These are phyloP conservation scores for Closterium sp. DNA, from an alignment of 139 green algal genomes.

Conservation along the genomic window DNA sequence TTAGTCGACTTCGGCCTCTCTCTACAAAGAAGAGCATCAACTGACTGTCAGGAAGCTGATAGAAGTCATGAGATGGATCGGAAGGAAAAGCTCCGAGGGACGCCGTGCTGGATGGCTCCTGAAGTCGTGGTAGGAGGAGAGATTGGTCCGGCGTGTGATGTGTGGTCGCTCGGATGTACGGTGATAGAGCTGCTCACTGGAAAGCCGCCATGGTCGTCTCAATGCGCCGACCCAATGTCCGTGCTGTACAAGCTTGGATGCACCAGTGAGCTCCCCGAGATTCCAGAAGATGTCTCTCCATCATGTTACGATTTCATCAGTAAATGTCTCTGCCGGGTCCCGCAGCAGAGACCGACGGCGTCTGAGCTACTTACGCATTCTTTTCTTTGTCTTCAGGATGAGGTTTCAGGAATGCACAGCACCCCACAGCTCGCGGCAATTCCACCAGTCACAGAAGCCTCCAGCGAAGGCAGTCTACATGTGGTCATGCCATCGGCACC, in stretches of 20 bases:
- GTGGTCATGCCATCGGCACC: neutral
- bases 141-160: conserved; percentile 67
- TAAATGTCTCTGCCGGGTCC: conserved; percentile 75
- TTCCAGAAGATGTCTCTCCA: conserved; percentile 62
- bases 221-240: conserved; percentile 63
- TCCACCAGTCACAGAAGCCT: neutral
- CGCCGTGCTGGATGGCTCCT: conserved; percentile 97
- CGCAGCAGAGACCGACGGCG: conserved; percentile 23
- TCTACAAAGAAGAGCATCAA: neutral
- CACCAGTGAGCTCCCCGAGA: conserved; percentile 69
- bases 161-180: conserved; percentile 94
- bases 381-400: conserved; percentile 13
- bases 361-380: conserved; percentile 27
- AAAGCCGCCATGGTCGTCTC: conserved; percentile 74
- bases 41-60: neutral
- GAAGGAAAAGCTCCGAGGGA: conserved; percentile 70
- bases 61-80: neutral
- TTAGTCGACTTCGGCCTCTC: conserved; percentile 23
- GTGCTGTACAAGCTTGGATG: conserved; percentile 90
- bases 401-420: neutral
- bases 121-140: conserved; percentile 59
- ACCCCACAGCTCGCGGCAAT: neutral
- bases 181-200: conserved; percentile 96
- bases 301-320: conserved; percentile 85
- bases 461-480: neutral